Percentiles rank a stretch among this genome's conserved stretches.
Evolutionary conservation across 768 basidiomycete species (phyloP).

Genomic region (Tylopilus vinaceipallidus): DNA sequence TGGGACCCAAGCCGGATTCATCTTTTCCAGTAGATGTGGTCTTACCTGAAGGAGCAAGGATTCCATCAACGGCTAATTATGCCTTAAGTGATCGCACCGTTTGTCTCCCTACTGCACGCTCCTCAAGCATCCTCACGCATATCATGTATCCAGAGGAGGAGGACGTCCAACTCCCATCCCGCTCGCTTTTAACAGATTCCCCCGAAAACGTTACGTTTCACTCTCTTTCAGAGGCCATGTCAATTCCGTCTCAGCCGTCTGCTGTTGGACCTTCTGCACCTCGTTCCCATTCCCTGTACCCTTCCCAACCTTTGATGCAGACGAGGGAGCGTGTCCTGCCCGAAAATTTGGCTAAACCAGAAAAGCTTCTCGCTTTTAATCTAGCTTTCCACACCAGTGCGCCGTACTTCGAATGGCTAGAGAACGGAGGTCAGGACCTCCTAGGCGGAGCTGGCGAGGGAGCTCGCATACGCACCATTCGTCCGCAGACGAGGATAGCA

Average conservation of each 20-base stretch:
- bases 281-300: neutral
- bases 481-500: neutral
- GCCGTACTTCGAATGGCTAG: slow-evolving; percentile 74
- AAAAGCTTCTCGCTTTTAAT: slow-evolving; percentile 56
- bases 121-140: slow-evolving; percentile 25
- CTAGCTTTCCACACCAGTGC: slow-evolving; percentile 57
- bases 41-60: neutral
- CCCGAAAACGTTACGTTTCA: neutral
- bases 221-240: neutral
- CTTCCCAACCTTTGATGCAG: neutral
- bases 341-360: neutral
- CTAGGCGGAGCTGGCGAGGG: slow-evolving; percentile 23
- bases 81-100: neutral
- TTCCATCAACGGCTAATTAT: neutral
- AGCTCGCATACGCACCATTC: slow-evolving; percentile 6
- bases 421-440: slow-evolving; percentile 45
- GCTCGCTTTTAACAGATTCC: neutral
- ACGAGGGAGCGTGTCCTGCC: neutral
- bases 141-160: slow-evolving; percentile 15
- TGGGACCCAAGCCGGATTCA: slow-evolving; percentile 12
- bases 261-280: neutral
- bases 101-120: slow-evolving; percentile 13
- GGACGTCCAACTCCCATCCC: neutral
- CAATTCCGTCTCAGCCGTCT: neutral
- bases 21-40: neutral